Percentiles rank a stretch among this genome's conserved stretches.
These are phyloP conservation scores for Russula virescens DNA, from an alignment of 768 basidiomycete species.

Conservation along the genomic window DNA sequence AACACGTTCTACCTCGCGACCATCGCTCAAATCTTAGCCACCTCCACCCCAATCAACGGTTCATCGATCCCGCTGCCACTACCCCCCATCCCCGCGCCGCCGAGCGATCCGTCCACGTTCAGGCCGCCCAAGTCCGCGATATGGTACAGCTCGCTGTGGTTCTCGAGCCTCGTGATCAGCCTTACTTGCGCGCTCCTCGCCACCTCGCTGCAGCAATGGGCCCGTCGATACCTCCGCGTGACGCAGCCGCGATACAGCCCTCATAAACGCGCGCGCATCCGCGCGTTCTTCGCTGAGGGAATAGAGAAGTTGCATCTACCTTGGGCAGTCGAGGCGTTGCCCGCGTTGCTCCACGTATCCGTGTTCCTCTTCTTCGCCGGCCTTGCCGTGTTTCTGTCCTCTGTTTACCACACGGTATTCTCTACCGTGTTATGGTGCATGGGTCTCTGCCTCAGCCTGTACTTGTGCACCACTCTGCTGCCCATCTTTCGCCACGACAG, in stretches of 20 bases:
- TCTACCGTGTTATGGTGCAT: constrained; percentile 13
- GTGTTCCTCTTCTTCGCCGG: constrained; percentile 48
- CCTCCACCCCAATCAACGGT: background rate
- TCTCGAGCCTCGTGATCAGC: constrained; percentile 16
- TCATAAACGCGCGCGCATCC: constrained; percentile 14
- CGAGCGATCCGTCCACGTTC: constrained; percentile 4
- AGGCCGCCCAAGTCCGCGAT: constrained; percentile 6
- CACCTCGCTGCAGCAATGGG: constrained; percentile 18
- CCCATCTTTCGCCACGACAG: constrained; percentile 20
- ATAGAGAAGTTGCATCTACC: constrained; percentile 13
- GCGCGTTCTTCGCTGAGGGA: constrained; percentile 17
- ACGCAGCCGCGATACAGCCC: constrained; percentile 16
- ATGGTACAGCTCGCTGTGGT: constrained; percentile 18
- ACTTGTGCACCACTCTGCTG: constrained; percentile 18
- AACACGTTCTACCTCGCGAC: constrained; percentile 14
- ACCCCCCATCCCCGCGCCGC: background rate
- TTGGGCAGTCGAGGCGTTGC: constrained; percentile 11
- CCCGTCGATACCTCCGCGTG: constrained; percentile 17
- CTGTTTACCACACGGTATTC: constrained; percentile 24
- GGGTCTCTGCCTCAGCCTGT: constrained; percentile 6
- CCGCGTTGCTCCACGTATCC: constrained; percentile 42
- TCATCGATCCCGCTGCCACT: background rate
- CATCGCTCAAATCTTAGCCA: constrained; percentile 7
- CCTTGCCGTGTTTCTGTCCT: constrained; percentile 40
- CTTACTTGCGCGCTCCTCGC: constrained; percentile 13